Evolutionary conservation across 2,329 filamentous ascomycete species (phyloP).

Genomic region (Paramyrothecium sp.): DNA sequence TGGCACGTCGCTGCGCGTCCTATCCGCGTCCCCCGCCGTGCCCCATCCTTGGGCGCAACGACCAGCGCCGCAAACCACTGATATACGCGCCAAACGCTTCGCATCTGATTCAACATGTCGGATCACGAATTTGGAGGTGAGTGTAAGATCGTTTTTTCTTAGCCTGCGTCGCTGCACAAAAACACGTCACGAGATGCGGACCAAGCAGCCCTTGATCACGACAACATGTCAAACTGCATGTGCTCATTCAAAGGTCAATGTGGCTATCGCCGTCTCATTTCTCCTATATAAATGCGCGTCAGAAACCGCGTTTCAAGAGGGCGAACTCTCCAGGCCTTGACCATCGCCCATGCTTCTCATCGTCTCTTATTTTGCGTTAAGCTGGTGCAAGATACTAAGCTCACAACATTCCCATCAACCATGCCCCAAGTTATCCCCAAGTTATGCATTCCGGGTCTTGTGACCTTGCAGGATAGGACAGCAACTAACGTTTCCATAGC

Average conservation of each 20-base stretch:
- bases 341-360: not conserved
- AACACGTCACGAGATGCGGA: not conserved
- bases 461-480: too few relatives aligned
- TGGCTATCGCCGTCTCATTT: too few relatives aligned
- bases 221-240: not conserved
- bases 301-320: too few relatives aligned
- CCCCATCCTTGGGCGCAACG: not conserved
- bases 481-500: slow-evolving; percentile 41
- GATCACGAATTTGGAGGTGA: slow-evolving; percentile 65
- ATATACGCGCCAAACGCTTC: not conserved
- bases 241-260: not conserved
- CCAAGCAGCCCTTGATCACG: not conserved
- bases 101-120: slow-evolving; percentile 46
- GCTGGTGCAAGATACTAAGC: too few relatives aligned
- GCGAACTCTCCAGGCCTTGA: too few relatives aligned
- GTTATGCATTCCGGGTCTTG: too few relatives aligned
- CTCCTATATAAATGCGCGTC: too few relatives aligned
- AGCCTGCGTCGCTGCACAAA: slow-evolving; percentile 2
- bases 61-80: not conserved
- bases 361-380: not conserved
- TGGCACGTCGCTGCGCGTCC: too few relatives aligned
- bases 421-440: too few relatives aligned
- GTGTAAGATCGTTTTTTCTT: slow-evolving; percentile 22
- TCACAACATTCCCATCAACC: too few relatives aligned
- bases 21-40: not conserved